Base-by-base conservation (phyloP, 2,329 filamentous ascomycete species). In the Colletotrichum orbiculare region DNA sequence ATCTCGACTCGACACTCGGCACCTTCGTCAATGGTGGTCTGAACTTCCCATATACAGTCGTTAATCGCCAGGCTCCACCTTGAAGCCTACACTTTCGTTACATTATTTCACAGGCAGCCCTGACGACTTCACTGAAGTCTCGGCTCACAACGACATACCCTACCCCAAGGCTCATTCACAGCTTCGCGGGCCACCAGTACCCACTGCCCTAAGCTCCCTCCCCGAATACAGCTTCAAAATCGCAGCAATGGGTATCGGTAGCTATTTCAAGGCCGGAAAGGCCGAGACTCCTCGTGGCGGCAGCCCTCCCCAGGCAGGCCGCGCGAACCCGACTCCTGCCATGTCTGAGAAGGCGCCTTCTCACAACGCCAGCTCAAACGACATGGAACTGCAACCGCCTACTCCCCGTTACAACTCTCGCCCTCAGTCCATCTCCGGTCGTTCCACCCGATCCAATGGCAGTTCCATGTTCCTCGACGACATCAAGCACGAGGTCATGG, bases 401-500 rank as follows among this genome's bases (percentile, higher is more conserved):
- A 78, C 78, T 3, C 81, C 81, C 9, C 79, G 81, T 58, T 82
- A 81, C 68, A 79, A 76, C 69, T 85, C 83, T 12, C 82, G 85
- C 15, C 82, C 84, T 54, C 81, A 81, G 69, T 89, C 86, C 1
- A 73, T 85, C 38, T 84, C 83, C 0, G 82, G 75, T 35, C 78
- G 75, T 46, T 86, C 84, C n/a, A 75, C 76, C 13, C 75, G 75
- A 35, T 85, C 83, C 13, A 76, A 73, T 33, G 76, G 76, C 52
- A 87, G 83, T 72, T 87, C 85, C 43, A 77, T 84, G 61, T 84
- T 90, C 65, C 76, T 91, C 10, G 89, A 92, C 65, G 90, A 92
- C 67, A 91, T 93, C 77, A 92, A 91, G 76, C 89, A 93, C 72
- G 91, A 94, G 76, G 89, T 94, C 66, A 94, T 94, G 91, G 90